These are phyloP conservation scores for Xylariaceae sp. DNA, from an alignment of 2,329 filamentous ascomycete species.

Conservation along the genomic window DNA sequence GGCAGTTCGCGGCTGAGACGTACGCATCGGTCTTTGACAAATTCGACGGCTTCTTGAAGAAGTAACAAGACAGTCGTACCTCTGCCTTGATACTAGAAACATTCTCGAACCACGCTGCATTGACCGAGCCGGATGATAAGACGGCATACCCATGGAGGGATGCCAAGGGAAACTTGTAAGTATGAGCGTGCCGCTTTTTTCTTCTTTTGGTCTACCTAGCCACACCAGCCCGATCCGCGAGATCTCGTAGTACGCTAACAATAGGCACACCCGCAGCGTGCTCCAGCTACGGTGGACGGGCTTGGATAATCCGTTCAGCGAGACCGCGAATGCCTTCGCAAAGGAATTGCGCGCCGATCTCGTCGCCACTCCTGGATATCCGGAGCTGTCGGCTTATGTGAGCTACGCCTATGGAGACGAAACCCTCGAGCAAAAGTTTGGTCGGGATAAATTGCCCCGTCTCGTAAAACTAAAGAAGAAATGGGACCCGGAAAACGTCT, in stretches of 20 bases:
- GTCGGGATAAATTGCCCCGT: conserved; percentile 18
- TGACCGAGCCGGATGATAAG: conserved; percentile 17
- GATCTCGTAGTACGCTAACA: no score
- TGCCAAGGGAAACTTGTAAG: conserved; percentile 28
- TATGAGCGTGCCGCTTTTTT: no score
- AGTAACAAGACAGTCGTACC: conserved; percentile 8
- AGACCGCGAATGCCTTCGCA: conserved; percentile 11
- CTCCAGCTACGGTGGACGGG: conserved; percentile 9
- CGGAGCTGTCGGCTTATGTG: not conserved
- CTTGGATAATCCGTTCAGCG: conserved; percentile 4
- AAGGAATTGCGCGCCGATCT: conserved; percentile 6
- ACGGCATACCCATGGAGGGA: conserved; percentile 41
- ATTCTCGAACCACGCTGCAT: conserved; percentile 25
- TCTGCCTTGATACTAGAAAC: conserved; percentile 19
- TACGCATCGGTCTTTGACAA: conserved; percentile 22
- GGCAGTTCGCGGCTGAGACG: conserved; percentile 10
- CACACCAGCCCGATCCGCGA: no score
- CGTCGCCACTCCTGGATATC: not conserved
- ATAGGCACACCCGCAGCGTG: conserved; percentile 20
- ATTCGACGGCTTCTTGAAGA: conserved; percentile 22
- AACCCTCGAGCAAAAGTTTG: not conserved
- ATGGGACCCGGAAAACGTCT: conserved; percentile 26
- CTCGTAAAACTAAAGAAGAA: conserved; percentile 20
- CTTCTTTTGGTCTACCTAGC: no score
- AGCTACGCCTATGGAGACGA: conserved; percentile 21